Evolutionary conservation across 805 yeast species (phyloP).

Genomic region (Grigorovia transvaalensis): DNA sequence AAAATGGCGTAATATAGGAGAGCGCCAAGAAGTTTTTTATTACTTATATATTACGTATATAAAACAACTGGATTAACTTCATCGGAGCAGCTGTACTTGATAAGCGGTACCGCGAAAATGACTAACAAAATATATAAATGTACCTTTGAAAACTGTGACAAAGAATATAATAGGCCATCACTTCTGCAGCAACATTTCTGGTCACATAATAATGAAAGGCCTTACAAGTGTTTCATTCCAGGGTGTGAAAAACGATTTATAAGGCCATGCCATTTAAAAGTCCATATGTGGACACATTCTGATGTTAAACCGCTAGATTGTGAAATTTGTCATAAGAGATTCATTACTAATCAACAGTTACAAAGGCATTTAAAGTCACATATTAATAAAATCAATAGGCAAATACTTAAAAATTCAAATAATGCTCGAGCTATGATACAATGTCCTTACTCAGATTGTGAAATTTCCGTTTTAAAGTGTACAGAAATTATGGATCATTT

Average conservation of each 20-base stretch:
- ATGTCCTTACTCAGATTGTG: background rate
- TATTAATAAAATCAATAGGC: slow-evolving; percentile 24
- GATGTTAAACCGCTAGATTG: slow-evolving; percentile 48
- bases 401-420: background rate
- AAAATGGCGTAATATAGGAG: background rate
- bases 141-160: slow-evolving; percentile 36
- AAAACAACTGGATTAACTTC: background rate
- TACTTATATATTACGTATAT: no score
- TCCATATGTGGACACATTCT: slow-evolving; percentile 64
- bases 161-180: slow-evolving; percentile 47
- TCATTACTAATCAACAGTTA: slow-evolving; percentile 48
- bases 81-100: background rate
- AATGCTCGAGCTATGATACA: background rate
- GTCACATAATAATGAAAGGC: slow-evolving; percentile 72
- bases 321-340: slow-evolving; percentile 48
- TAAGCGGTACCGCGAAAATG: background rate
- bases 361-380: slow-evolving; percentile 53
- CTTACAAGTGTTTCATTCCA: slow-evolving; percentile 48
- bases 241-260: slow-evolving; percentile 57
- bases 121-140: slow-evolving; percentile 36
- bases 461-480: background rate
- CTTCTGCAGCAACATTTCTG: slow-evolving; percentile 57
- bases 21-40: background rate
- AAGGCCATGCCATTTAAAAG: slow-evolving; percentile 69
- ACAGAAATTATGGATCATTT: background rate